These are phyloP conservation scores for Triticum monococcum DNA, from an alignment of 176 grass and related monocot species.

Conservation along the genomic window DNA sequence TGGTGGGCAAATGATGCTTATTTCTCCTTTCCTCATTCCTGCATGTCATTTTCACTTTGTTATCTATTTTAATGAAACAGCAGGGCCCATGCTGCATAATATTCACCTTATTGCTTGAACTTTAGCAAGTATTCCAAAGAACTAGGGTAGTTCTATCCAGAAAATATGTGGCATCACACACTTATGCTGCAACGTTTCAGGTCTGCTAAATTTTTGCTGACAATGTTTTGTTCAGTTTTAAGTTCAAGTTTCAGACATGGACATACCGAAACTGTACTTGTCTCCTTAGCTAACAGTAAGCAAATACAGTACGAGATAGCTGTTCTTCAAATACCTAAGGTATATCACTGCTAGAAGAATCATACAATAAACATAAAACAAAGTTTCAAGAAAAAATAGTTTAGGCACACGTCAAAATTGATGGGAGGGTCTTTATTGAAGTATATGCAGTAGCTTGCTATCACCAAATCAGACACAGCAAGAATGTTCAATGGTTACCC, in stretches of 20 bases:
- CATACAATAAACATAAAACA: neutral
- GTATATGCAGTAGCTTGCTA: neutral
- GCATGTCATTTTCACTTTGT: neutral
- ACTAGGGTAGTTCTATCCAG: neutral
- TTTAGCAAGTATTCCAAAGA: neutral
- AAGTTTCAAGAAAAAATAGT: neutral
- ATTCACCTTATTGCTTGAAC: no score
- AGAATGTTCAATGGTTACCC: conserved; percentile 13
- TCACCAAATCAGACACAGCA: conserved; percentile 16
- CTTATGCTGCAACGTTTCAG: no score
- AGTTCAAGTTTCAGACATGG: neutral
- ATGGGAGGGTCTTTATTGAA: conserved; percentile 16
- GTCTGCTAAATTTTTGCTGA: neutral
- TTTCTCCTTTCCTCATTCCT: neutral
- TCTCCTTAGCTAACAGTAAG: neutral
- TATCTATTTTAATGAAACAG: neutral
- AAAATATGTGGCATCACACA: no score
- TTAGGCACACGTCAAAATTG: neutral
- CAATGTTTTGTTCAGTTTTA: neutral
- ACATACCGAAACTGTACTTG: neutral
- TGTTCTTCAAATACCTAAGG: neutral
- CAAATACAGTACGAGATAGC: neutral
- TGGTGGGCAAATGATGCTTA: neutral
- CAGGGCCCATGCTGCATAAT: neutral
- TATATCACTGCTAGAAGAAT: neutral